These are phyloP conservation scores for Aureobasidium namibiae DNA, from an alignment of 2,329 filamentous ascomycete genomes.

Conservation along the genomic window DNA sequence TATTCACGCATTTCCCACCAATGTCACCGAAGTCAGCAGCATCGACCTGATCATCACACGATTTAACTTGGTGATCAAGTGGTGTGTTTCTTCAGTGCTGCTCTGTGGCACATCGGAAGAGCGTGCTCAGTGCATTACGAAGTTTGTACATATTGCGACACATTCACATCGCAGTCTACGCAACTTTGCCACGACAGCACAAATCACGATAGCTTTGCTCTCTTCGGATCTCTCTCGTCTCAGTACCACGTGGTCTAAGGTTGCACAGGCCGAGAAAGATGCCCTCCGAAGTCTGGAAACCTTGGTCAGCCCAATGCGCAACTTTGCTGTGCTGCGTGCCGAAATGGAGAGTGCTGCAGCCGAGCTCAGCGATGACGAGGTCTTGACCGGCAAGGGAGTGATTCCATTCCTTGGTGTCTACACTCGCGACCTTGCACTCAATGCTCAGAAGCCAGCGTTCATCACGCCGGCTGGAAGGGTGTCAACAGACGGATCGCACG, in stretches of 20 bases:
- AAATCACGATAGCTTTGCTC: slow-evolving; percentile 68
- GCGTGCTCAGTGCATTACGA: slow-evolving; percentile 67
- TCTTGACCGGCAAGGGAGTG: slow-evolving; percentile 52
- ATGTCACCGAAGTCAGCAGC: slow-evolving; percentile 50
- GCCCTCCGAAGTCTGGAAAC: slow-evolving; percentile 61
- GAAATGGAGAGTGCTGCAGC: slow-evolving; percentile 62
- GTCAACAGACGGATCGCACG: slow-evolving; percentile 30
- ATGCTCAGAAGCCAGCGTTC: slow-evolving; percentile 68
- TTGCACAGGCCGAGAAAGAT: slow-evolving; percentile 56
- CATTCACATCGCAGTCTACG: slow-evolving; percentile 62
- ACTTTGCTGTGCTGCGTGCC: slow-evolving; percentile 66
- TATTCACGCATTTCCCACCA: slow-evolving; percentile 33
- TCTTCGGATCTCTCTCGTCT: slow-evolving; percentile 62
- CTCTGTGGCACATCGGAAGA: slow-evolving; percentile 65
- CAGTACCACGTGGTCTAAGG: slow-evolving; percentile 60
- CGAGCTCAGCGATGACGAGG: not conserved
- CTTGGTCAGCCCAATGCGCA: slow-evolving; percentile 67
- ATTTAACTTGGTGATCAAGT: slow-evolving; percentile 84
- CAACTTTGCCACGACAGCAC: slow-evolving; percentile 78
- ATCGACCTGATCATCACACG: slow-evolving; percentile 78
- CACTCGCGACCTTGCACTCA: slow-evolving; percentile 75
- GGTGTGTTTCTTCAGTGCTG: slow-evolving; percentile 72
- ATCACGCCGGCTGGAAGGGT: slow-evolving; percentile 41
- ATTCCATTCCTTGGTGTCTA: slow-evolving; percentile 78
- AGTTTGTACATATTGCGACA: slow-evolving; percentile 71